Evolutionary conservation across 2,329 filamentous ascomycete species (phyloP).

Genomic region (Cytospora piceae): DNA sequence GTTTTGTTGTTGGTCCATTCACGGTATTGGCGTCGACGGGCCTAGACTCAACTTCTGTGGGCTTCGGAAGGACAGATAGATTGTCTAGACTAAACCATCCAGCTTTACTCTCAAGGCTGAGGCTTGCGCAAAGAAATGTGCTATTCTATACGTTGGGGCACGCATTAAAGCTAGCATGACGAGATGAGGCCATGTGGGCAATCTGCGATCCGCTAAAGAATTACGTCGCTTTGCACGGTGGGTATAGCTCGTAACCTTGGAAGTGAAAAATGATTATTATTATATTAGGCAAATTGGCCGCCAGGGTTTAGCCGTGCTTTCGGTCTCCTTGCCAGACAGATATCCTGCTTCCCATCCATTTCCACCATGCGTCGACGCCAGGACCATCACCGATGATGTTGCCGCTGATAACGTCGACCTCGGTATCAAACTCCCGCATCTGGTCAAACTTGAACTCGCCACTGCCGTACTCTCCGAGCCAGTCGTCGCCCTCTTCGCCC

Average conservation of each 20-base stretch:
- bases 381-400: slow-evolving; percentile 68
- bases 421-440: slow-evolving; percentile 81
- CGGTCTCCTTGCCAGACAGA: slow-evolving; percentile 41
- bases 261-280: slow-evolving; percentile 5
- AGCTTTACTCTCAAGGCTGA: background rate
- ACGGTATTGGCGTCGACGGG: slow-evolving; percentile 22
- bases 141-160: background rate
- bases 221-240: background rate
- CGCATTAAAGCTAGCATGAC: background rate
- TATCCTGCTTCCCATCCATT: slow-evolving; percentile 81
- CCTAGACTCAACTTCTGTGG: slow-evolving; percentile 41
- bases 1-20: slow-evolving; percentile 10
- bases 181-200: background rate
- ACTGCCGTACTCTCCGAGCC: slow-evolving; percentile 81
- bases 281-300: background rate
- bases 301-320: slow-evolving; percentile 11
- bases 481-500: slow-evolving; percentile 77
- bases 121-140: background rate
- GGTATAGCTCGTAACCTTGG: background rate
- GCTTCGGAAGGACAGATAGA: slow-evolving; percentile 15
- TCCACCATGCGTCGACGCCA: slow-evolving; percentile 85
- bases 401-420: slow-evolving; percentile 77
- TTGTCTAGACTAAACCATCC: slow-evolving; percentile 25
- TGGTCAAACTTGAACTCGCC: slow-evolving; percentile 78
- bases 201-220: background rate